Percentiles rank a stretch among this genome's conserved stretches.
Evolutionary conservation across 2,329 filamentous ascomycete species (phyloP).

Genomic region (Aspergillus fijiensis): DNA sequence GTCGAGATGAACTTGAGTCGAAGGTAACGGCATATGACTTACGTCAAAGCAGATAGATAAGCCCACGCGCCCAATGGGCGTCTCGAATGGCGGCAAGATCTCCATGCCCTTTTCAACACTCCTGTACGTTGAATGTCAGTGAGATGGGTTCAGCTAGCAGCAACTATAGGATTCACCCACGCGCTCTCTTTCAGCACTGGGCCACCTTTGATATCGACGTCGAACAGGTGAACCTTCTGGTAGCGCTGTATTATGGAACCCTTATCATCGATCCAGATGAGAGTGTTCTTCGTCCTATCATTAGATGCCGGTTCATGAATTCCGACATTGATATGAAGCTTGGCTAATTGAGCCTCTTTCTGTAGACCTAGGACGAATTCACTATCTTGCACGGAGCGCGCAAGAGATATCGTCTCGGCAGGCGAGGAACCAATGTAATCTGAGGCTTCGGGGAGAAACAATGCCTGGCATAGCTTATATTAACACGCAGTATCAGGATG

Average conservation of each 20-base stretch:
- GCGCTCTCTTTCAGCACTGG: slow-evolving; percentile 63
- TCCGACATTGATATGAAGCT: slow-evolving; percentile 77
- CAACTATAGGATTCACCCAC: slow-evolving; percentile 26
- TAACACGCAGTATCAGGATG: background rate
- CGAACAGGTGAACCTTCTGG: slow-evolving; percentile 90
- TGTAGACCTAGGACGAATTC: slow-evolving; percentile 76
- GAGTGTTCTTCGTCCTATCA: slow-evolving; percentile 60
- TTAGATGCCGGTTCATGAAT: slow-evolving; percentile 70
- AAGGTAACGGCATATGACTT: slow-evolving; percentile 21
- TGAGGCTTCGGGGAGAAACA: slow-evolving; percentile 89
- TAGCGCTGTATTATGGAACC: slow-evolving; percentile 66
- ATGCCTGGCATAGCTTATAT: slow-evolving; percentile 50
- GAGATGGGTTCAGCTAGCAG: background rate
- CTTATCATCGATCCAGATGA: slow-evolving; percentile 64
- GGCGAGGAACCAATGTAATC: slow-evolving; percentile 79
- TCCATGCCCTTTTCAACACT: slow-evolving; percentile 67
- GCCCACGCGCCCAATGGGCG: slow-evolving; percentile 71
- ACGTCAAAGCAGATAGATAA: slow-evolving; percentile 85
- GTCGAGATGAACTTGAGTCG: background rate
- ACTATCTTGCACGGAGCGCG: slow-evolving; percentile 62
- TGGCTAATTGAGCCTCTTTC: slow-evolving; percentile 62
- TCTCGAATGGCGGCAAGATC: slow-evolving; percentile 70
- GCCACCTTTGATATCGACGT: slow-evolving; percentile 61
- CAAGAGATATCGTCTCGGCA: slow-evolving; percentile 68
- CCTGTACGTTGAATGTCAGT: slow-evolving; percentile 22